phyloP scores from a whole-genome alignment of 2,329 filamentous ascomycete species.

The Apiospora arundinis region DNA sequence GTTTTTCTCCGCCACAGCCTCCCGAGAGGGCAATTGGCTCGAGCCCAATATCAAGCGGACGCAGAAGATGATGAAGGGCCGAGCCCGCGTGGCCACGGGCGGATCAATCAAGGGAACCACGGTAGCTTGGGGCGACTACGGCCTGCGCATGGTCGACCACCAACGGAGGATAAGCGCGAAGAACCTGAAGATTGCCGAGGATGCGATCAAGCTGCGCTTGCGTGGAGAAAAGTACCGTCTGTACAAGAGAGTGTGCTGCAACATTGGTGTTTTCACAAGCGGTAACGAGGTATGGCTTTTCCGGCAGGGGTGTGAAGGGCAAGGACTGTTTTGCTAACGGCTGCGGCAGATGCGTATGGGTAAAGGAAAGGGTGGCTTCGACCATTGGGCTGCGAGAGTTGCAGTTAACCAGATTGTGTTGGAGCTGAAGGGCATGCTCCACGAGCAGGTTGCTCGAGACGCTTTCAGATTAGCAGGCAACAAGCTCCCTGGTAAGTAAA shows the following conservation, averaged over 20 bases:
- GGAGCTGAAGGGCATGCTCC: constrained; percentile 87
- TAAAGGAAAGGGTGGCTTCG: constrained; percentile 97
- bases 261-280: constrained; percentile 93
- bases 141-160: constrained; percentile 90
- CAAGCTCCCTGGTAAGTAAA: constrained; percentile 82
- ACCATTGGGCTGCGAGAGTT: constrained; percentile 92
- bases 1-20: constrained; percentile 74
- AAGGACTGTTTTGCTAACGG: constrained; percentile 9
- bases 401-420: constrained; percentile 91
- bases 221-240: constrained; percentile 91
- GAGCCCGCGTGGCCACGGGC: constrained; percentile 86
- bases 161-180: constrained; percentile 87
- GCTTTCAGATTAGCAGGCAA: constrained; percentile 93
- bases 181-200: constrained; percentile 88
- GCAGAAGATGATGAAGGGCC: constrained; percentile 89
- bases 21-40: constrained; percentile 75
- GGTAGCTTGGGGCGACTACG: constrained; percentile 95
- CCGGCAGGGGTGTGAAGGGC: not conserved
- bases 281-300: constrained; percentile 79
- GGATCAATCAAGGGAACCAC: constrained; percentile 93
- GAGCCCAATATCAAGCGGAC: constrained; percentile 77
- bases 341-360: constrained; percentile 83
- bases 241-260: constrained; percentile 89
- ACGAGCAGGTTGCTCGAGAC: constrained; percentile 93
- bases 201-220: constrained; percentile 87